Evolutionary conservation across 2,329 filamentous ascomycete genomes (phyloP).

Genomic region (Tolypocladium ophioglossoides): DNA sequence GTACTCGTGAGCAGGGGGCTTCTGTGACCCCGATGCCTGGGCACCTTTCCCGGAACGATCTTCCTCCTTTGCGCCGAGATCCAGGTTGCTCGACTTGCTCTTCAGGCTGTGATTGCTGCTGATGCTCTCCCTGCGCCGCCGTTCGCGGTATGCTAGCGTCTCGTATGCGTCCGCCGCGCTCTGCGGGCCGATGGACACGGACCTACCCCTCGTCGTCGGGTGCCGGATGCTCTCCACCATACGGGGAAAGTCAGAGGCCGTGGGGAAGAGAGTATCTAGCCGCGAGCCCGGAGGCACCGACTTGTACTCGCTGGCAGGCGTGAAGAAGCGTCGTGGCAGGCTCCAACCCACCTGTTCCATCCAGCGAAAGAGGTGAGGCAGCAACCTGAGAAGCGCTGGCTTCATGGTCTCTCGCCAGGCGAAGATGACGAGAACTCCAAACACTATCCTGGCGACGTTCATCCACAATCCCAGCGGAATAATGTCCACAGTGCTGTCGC

Average conservation of each 20-base stretch:
- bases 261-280: constrained; percentile 78
- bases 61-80: constrained; percentile 28
- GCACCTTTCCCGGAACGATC: constrained; percentile 26
- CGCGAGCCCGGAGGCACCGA: constrained; percentile 60
- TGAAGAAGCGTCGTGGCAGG: constrained; percentile 83
- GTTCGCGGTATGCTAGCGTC: constrained; percentile 79
- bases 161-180: constrained; percentile 96
- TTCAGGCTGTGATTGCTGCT: constrained; percentile 37
- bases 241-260: constrained; percentile 75
- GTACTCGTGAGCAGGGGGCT: constrained; percentile 46
- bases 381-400: constrained; percentile 60
- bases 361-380: constrained; percentile 81
- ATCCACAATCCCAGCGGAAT: constrained; percentile 54
- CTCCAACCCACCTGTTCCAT: constrained; percentile 71
- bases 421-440: constrained; percentile 78
- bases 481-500: constrained; percentile 51
- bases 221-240: constrained; percentile 75
- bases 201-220: constrained; percentile 57
- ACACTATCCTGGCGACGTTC: constrained; percentile 56
- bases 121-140: constrained; percentile 43
- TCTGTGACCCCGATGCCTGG: constrained; percentile 34
- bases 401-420: constrained; percentile 88
- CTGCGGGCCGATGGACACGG: constrained; percentile 85
- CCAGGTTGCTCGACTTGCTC: constrained; percentile 31
- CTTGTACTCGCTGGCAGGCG: constrained; percentile 81